These are phyloP conservation scores for Colletotrichum sp. DNA, from an alignment of 2,329 filamentous ascomycete species.

Conservation along the genomic window DNA sequence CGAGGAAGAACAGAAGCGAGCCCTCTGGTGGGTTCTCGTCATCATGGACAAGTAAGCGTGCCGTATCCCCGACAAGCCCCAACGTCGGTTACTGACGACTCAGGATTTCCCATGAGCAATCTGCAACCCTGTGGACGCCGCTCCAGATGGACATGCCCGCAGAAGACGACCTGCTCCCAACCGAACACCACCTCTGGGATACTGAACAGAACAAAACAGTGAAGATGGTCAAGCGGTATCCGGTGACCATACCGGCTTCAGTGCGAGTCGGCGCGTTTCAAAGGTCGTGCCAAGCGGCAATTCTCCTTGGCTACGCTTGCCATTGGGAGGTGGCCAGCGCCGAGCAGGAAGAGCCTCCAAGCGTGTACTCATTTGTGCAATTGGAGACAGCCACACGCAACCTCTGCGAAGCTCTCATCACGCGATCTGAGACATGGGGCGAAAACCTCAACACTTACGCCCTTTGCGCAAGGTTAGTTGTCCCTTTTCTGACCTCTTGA, in stretches of 20 bases:
- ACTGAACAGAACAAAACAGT: slow-evolving; percentile 25
- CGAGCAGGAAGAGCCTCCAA: slow-evolving; percentile 22
- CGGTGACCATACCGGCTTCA: slow-evolving; percentile 29
- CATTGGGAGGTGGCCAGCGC: slow-evolving; percentile 26
- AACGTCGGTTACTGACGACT: neutral
- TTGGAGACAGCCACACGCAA: slow-evolving; percentile 35
- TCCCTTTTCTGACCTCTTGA: neutral
- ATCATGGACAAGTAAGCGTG: slow-evolving; percentile 44
- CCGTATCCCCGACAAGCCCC: neutral
- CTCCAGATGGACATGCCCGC: slow-evolving; percentile 39
- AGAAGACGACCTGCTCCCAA: slow-evolving; percentile 38
- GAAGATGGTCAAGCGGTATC: slow-evolving; percentile 29
- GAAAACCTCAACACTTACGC: slow-evolving; percentile 40
- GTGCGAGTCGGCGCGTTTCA: slow-evolving; percentile 38
- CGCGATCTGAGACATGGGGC: slow-evolving; percentile 36
- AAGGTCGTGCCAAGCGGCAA: slow-evolving; percentile 38
- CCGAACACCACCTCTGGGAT: slow-evolving; percentile 38
- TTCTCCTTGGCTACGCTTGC: slow-evolving; percentile 36
- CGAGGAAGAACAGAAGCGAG: slow-evolving; percentile 43
- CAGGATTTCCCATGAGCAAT: slow-evolving; percentile 36
- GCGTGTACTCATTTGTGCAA: slow-evolving; percentile 32
- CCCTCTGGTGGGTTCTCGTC: slow-evolving; percentile 49
- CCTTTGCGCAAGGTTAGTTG: slow-evolving; percentile 34
- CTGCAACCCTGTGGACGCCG: slow-evolving; percentile 33
- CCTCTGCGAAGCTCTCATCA: slow-evolving; percentile 37